These are phyloP conservation scores for Fusarium siculi DNA, from an alignment of 2,329 filamentous ascomycete genomes.

Conservation along the genomic window DNA sequence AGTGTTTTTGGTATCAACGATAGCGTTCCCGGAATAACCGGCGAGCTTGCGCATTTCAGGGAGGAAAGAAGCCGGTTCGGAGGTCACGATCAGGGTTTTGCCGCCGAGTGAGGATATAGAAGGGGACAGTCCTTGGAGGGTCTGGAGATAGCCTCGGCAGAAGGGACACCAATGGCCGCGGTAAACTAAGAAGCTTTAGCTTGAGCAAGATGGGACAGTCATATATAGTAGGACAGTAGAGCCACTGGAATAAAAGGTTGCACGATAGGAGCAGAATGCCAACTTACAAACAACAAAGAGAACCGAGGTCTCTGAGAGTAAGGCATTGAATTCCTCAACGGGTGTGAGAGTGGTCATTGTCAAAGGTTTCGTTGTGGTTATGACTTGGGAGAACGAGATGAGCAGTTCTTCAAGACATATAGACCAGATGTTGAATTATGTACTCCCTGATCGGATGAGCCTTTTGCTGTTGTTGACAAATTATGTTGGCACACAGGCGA, in stretches of 20 bases:
- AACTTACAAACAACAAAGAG: background rate
- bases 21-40: background rate
- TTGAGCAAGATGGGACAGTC: no score
- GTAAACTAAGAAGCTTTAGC: background rate
- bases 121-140: background rate
- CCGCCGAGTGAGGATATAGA: background rate
- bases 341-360: background rate
- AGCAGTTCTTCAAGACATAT: accelerated
- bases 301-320: background rate
- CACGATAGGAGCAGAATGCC: accelerated
- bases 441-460: background rate
- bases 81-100: background rate
- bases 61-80: background rate
- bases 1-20: background rate
- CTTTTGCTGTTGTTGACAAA: background rate
- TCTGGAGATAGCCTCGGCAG: background rate
- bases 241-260: accelerated
- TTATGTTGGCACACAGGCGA: background rate
- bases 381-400: background rate
- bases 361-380: background rate
- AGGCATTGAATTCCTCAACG: background rate
- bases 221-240: accelerated
- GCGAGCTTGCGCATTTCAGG: background rate
- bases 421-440: background rate
- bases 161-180: background rate